Evolutionary conservation across 225 moss, liverwort and hornwort genomes (phyloP), one percentile per base, ranked within the genome.

Genomic region (Takakia lepidozioides): DNA sequence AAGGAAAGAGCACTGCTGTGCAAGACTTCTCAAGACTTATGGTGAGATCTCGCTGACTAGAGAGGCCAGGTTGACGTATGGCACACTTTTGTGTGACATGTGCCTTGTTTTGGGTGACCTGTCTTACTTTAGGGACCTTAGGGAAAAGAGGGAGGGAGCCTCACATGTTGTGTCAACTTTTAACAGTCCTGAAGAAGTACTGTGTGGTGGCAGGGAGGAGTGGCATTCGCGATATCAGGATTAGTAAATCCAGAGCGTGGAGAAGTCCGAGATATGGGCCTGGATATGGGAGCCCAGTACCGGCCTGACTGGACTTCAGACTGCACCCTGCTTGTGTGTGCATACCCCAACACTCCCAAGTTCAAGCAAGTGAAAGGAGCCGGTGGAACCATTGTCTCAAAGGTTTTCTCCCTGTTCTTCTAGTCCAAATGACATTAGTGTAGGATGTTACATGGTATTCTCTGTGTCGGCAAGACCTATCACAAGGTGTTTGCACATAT

Each of bases 241-340:
- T 59, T 88, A 38, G 80, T 80, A 58, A 92, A 88, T 28, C 92
- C 92, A 52, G 80, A 70, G 38, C 77, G 85, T 61, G 63, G 58
- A 19, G 60, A 77, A 32, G 55, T 85, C 36, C 72, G 88, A 32
- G 68, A 71, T 45, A 71, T 82, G 80, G 87, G 65, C 47, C 41
- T 92, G 59, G 71, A 76, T 49, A 85, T 92, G 85, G 88, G 92
- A 59, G 88, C 85, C 41, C 62, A 66, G 24, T 92, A 85, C 71
- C 65, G 75, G 27, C 79, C 80, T 9, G 72, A 80, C 54, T 88
- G 88, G 92, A 67, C 77, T 54, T 55, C 58, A 60, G 88, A 92
- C 61, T 92, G 77, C 70, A 88, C 92, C 44, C 71, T 92, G 22
- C 88, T 92, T 26, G 62, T 88, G 43, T 82, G 82, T 69, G 82